Evolutionary conservation across 129 eudicot genomes (phyloP), one percentile per base, ranked within the genome.

Genomic region (Deinandra increscens): DNA sequence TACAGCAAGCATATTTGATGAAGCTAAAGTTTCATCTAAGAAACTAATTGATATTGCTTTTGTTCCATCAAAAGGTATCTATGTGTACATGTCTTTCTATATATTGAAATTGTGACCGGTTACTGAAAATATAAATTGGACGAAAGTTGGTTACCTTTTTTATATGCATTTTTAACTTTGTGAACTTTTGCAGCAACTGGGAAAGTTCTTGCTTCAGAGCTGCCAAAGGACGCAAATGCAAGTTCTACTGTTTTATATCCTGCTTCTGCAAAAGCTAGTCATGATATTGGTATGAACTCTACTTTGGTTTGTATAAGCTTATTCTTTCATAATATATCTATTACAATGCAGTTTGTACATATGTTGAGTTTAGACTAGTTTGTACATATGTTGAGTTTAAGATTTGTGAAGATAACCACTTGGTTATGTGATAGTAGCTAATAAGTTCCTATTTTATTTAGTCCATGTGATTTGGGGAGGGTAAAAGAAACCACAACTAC

Each of bases 251-350:
- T 92, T 76, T 64, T 86, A 50, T 88, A 92, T 80, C 96, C 96
- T 46, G 98, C 91, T 71, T 91, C 98, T 72, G 89, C 86, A 66
- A 91, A 88, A 84, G 98, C 98, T 76, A 80, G 98, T 77, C 80
- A 74, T 58, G 98, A 91, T 38, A 79, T 91, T 54, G 96, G 98
- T 91, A 74, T 36, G 23, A 34, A 67, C 45, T 23, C 62, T 22
- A 46, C 9, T 68, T 59, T 41, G 29, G 22, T 69, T 9, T 31
- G 46, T 31, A 34, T 61, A 34, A 19, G 68, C 17, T 71, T 19
- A 6, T 60, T 33, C 33, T 37, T 31, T 71, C 58, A 43, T 31
- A 31, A 42, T 26, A 41, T 58, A 0, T 56, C 37, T 8, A n/a
- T 70, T 71, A 71, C 46, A 13, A 1, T 45, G 46, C 44, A 45